phyloP scores from a whole-genome alignment of 1,284 basidiomycete genomes.

The Mycosarcoma maydis region DNA sequence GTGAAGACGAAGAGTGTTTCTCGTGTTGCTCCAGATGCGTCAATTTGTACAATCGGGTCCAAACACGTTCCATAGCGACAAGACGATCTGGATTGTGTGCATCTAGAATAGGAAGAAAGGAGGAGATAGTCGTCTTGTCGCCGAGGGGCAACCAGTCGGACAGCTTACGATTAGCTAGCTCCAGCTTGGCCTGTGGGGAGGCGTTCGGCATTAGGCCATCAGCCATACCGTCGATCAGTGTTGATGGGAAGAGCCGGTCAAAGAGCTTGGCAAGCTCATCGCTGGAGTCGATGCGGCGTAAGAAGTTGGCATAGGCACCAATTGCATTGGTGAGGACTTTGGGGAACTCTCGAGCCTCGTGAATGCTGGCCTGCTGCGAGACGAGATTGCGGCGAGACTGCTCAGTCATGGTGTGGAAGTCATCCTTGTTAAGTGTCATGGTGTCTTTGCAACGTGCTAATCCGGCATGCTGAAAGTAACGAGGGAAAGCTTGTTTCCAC shows the following conservation, averaged over 20 bases:
- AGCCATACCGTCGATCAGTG: conserved; percentile 16
- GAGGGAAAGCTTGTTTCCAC: conserved; percentile 37
- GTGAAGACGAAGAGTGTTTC: background rate
- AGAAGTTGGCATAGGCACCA: conserved; percentile 17
- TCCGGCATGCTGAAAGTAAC: conserved; percentile 15
- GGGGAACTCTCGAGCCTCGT: conserved; percentile 25
- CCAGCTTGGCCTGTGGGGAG: conserved; percentile 39
- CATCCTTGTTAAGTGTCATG: conserved; percentile 1
- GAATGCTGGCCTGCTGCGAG: conserved; percentile 35
- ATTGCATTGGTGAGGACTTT: conserved; percentile 21
- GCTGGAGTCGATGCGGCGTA: background rate
- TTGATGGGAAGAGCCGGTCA: conserved; percentile 21
- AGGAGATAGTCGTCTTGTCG: conserved; percentile 14
- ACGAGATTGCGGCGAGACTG: conserved; percentile 35
- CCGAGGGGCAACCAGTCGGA: conserved; percentile 22
- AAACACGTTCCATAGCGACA: conserved; percentile 4
- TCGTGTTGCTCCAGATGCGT: conserved; percentile 24
- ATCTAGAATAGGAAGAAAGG: background rate
- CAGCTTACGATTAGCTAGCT: conserved; percentile 23
- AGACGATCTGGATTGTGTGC: conserved; percentile 2
- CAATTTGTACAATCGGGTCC: conserved; percentile 12
- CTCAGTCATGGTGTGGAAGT: conserved; percentile 16
- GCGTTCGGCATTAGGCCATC: conserved; percentile 13
- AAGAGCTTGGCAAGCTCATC: conserved; percentile 26
- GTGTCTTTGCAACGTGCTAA: conserved; percentile 1